Evolutionary conservation across 345 rosid species (phyloP).

Genomic region (Ceriops decandra): DNA sequence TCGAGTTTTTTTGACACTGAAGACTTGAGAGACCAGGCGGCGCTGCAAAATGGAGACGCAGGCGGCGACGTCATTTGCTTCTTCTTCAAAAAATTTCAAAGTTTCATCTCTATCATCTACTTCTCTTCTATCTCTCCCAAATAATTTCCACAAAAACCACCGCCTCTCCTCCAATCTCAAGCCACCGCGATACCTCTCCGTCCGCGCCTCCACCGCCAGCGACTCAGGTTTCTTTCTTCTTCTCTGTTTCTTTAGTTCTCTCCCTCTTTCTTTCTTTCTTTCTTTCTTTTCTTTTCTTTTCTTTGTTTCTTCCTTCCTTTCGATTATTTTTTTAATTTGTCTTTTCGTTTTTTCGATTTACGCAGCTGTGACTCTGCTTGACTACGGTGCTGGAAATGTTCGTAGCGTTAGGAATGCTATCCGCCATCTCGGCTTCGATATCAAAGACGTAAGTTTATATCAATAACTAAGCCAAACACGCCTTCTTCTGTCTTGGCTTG

Average conservation of each 20-base stretch:
- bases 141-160: constrained; percentile 11
- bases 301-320: background rate
- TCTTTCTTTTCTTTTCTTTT: background rate
- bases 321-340: background rate
- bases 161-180: constrained; percentile 34
- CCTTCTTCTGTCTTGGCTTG: no score
- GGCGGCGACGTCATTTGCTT: constrained; percentile 29
- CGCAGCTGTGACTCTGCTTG: constrained; percentile 79
- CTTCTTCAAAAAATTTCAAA: constrained; percentile 10
- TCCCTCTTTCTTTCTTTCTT: background rate
- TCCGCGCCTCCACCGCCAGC: constrained; percentile 52
- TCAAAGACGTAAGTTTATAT: constrained; percentile 55
- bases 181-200: constrained; percentile 36
- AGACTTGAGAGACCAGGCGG: no score
- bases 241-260: background rate
- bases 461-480: no score
- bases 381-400: constrained; percentile 95
- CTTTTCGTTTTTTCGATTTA: constrained; percentile 1
- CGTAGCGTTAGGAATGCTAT: constrained; percentile 85
- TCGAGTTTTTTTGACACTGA: no score
- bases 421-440: constrained; percentile 62
- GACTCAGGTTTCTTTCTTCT: constrained; percentile 51
- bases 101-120: constrained; percentile 18
- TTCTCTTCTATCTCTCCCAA: constrained; percentile 25
- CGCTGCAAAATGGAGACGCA: background rate